Conservation (phyloP, 495 filamentous ascomycete genomes). For the Lepraria neglecta region DNA sequence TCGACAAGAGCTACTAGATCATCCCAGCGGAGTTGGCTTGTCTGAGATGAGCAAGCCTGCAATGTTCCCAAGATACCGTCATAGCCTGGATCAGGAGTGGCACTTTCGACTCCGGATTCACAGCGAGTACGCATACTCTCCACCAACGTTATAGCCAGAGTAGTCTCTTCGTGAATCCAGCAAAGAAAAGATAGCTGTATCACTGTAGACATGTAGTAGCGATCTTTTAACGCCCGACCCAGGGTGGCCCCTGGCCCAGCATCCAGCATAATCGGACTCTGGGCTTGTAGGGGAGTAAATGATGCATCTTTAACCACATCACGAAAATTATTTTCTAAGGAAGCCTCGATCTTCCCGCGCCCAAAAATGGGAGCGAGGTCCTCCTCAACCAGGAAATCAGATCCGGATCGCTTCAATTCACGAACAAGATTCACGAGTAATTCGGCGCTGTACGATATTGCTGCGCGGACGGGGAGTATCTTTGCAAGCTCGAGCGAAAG, state of each 20-base stretch:
- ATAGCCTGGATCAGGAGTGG: slow-evolving; percentile 22
- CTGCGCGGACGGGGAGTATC: slow-evolving; percentile 6
- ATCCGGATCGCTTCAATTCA: slow-evolving; percentile 18
- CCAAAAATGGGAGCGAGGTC: slow-evolving; percentile 24
- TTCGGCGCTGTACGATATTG: neutral
- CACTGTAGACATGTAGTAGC: slow-evolving; percentile 18
- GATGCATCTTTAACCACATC: slow-evolving; percentile 13
- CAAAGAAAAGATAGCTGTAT: slow-evolving; percentile 24
- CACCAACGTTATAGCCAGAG: slow-evolving; percentile 14
- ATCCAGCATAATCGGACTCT: slow-evolving; percentile 15
- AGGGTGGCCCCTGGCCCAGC: slow-evolving; percentile 21
- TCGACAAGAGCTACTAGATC: slow-evolving; percentile 15
- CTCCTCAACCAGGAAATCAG: slow-evolving; percentile 23
- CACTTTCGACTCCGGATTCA: slow-evolving; percentile 10
- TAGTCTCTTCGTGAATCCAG: slow-evolving; percentile 21
- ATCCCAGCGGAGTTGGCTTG: slow-evolving; percentile 21
- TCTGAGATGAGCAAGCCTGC: slow-evolving; percentile 23
- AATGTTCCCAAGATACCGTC: slow-evolving; percentile 21
- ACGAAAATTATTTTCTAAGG: slow-evolving; percentile 18
- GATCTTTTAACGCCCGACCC: slow-evolving; percentile 19
- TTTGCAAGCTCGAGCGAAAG: slow-evolving; percentile 15
- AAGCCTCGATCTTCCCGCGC: slow-evolving; percentile 15
- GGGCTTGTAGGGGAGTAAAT: slow-evolving; percentile 11
- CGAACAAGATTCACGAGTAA: slow-evolving; percentile 16
- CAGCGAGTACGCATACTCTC: slow-evolving; percentile 17